A percentile compares a stretch with the other conserved stretches of the same genome.
These are phyloP conservation scores for Phytophthora sojae DNA, from an alignment of 352 stramenopile species.

Conservation along the genomic window DNA sequence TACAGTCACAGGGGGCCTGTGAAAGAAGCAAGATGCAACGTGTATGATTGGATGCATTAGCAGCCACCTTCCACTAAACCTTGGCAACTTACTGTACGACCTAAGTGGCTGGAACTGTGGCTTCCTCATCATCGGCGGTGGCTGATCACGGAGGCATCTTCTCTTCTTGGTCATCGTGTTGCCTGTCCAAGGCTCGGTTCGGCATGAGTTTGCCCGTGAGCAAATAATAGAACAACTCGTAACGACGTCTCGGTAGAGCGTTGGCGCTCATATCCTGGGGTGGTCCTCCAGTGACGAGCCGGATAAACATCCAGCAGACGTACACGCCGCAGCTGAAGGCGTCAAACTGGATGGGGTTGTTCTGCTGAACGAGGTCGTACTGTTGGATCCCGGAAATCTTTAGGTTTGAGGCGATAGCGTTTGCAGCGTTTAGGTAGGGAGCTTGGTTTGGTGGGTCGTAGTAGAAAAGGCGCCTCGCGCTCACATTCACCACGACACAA, in stretches of 20 bases:
- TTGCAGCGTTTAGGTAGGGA: not conserved
- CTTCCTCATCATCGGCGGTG: too few species aligned
- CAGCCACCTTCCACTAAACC: too few species aligned
- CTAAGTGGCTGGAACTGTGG: too few species aligned
- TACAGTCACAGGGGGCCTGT: too few species aligned
- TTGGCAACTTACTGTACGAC: too few species aligned
- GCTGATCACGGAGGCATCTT: too few species aligned
- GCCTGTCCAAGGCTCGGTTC: too few species aligned
- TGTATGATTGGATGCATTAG: too few species aligned
- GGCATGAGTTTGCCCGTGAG: not conserved
- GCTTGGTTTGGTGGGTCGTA: constrained; percentile 14
- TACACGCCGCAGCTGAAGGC: constrained; percentile 25
- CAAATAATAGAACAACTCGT: constrained; percentile 33
- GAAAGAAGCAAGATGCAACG: too few species aligned
- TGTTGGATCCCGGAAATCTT: not conserved
- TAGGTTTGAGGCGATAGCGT: not conserved
- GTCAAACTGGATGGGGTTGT: constrained; percentile 29
- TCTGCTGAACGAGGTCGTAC: constrained; percentile 9
- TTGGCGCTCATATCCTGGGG: constrained; percentile 6
- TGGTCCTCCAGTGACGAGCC: not conserved
- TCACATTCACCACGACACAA: constrained; percentile 8
- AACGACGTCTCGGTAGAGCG: not conserved
- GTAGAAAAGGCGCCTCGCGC: constrained; percentile 1
- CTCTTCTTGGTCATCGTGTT: too few species aligned
- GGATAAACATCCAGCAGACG: constrained; percentile 29